A percentile compares a stretch with the other conserved stretches of the same genome.
Evolutionary conservation across 208 protist species (phyloP).

Genomic region (Angomonas desouzai): DNA sequence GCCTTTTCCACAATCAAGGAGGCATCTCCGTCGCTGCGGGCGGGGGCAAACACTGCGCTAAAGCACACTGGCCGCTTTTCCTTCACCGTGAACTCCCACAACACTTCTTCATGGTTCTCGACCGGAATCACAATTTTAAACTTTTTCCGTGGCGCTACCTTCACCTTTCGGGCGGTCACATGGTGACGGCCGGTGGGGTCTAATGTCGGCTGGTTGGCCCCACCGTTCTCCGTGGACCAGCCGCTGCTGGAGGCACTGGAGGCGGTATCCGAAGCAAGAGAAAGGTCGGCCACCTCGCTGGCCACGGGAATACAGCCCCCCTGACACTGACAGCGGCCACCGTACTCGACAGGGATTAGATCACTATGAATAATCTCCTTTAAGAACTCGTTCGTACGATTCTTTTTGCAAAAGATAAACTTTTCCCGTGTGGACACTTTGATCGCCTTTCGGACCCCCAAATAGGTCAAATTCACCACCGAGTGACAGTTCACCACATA

Average conservation of each 20-base stretch:
- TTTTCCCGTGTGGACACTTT: constrained; percentile 29
- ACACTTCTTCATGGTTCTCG: constrained; percentile 30
- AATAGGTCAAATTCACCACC: constrained; percentile 28
- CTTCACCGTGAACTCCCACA: constrained; percentile 61
- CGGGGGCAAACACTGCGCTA: constrained; percentile 39
- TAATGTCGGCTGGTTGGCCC: neutral
- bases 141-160: constrained; percentile 22
- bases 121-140: constrained; percentile 33
- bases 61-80: constrained; percentile 33
- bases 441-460: constrained; percentile 22
- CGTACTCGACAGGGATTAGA: constrained; percentile 36
- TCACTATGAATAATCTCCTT: constrained; percentile 34
- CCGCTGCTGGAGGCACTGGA: neutral
- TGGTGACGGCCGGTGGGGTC: constrained; percentile 2
- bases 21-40: constrained; percentile 26
- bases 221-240: neutral
- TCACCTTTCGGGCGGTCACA: constrained; percentile 22
- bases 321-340: constrained; percentile 40
- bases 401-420: constrained; percentile 37
- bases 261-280: neutral
- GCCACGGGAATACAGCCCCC: constrained; percentile 36
- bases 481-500: constrained; percentile 51
- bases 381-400: constrained; percentile 26
- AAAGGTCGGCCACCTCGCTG: neutral
- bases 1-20: constrained; percentile 20